These are phyloP conservation scores for Neoscytalidium dimidiatum DNA, from an alignment of 2,329 filamentous ascomycete species.

Conservation along the genomic window DNA sequence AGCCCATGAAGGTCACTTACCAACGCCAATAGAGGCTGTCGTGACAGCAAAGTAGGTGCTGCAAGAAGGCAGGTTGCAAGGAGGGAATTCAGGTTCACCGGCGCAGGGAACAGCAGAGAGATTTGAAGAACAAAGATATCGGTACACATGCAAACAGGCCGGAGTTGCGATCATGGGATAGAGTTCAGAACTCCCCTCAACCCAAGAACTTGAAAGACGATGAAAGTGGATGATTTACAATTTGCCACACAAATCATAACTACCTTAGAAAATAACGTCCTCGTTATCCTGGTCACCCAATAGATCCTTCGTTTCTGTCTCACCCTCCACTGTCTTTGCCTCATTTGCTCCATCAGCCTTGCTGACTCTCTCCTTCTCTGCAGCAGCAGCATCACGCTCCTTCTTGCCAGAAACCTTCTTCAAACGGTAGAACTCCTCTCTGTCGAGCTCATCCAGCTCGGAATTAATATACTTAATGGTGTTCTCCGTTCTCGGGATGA, in stretches of 20 bases:
- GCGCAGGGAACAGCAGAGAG: not conserved
- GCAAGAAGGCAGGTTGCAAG: too few relatives aligned
- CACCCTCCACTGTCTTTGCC: slow-evolving; percentile 23
- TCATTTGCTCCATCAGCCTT: slow-evolving; percentile 32
- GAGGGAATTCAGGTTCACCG: not conserved
- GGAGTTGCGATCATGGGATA: not conserved
- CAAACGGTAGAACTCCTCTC: slow-evolving; percentile 95
- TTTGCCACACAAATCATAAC: not conserved
- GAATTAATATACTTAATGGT: slow-evolving; percentile 99
- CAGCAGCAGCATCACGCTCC: slow-evolving; percentile 51
- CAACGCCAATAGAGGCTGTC: slow-evolving; percentile 83
- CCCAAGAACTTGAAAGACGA: not conserved
- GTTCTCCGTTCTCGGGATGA: slow-evolving; percentile 96
- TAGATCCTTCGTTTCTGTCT: slow-evolving; percentile 60
- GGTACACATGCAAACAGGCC: not conserved
- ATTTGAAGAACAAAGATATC: not conserved
- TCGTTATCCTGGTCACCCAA: slow-evolving; percentile 76
- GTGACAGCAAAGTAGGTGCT: not conserved
- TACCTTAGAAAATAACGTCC: slow-evolving; percentile 76
- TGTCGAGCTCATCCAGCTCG: slow-evolving; percentile 93
- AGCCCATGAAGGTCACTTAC: slow-evolving; percentile 92
- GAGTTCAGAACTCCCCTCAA: not conserved
- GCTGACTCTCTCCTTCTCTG: slow-evolving; percentile 45
- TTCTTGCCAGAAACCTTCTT: slow-evolving; percentile 87
- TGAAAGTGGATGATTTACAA: not conserved